Percentiles rank a stretch among this genome's conserved stretches.
These are phyloP conservation scores for Leccinum fibrillosum DNA, from an alignment of 768 basidiomycete species.

Conservation along the genomic window DNA sequence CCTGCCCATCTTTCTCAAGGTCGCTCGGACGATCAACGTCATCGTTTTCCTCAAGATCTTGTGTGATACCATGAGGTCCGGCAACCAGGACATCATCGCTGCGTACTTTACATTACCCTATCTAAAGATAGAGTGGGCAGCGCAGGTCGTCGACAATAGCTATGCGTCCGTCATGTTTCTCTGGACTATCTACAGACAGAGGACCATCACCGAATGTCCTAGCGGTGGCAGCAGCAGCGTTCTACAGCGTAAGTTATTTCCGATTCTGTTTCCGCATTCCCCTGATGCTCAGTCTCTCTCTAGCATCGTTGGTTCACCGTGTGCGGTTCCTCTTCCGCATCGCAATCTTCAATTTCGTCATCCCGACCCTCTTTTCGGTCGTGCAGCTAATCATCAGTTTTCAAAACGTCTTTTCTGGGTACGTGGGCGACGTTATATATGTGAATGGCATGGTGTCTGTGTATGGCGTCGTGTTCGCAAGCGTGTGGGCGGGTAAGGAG, in stretches of 20 bases:
- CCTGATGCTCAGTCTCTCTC: no score
- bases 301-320: neutral
- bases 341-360: slow-evolving; percentile 25
- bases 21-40: slow-evolving; percentile 27
- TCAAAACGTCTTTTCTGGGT: neutral
- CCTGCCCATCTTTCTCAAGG: slow-evolving; percentile 28
- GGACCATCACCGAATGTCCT: neutral
- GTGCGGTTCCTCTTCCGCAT: slow-evolving; percentile 23
- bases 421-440: neutral
- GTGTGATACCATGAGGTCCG: slow-evolving; percentile 15
- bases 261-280: no score
- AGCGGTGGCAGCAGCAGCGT: neutral
- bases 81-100: slow-evolving; percentile 5
- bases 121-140: slow-evolving; percentile 30
- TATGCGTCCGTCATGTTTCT: slow-evolving; percentile 26
- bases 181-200: slow-evolving; percentile 12
- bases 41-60: slow-evolving; percentile 27
- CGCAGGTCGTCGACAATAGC: slow-evolving; percentile 31
- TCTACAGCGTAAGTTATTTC: neutral
- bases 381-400: neutral
- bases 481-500: slow-evolving; percentile 4
- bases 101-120: slow-evolving; percentile 21
- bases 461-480: slow-evolving; percentile 7
- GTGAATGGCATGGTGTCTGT: slow-evolving; percentile 5
- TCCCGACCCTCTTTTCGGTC: slow-evolving; percentile 18